These are phyloP conservation scores for Tulasnella sp. DNA, from an alignment of 768 basidiomycete species.

Conservation along the genomic window DNA sequence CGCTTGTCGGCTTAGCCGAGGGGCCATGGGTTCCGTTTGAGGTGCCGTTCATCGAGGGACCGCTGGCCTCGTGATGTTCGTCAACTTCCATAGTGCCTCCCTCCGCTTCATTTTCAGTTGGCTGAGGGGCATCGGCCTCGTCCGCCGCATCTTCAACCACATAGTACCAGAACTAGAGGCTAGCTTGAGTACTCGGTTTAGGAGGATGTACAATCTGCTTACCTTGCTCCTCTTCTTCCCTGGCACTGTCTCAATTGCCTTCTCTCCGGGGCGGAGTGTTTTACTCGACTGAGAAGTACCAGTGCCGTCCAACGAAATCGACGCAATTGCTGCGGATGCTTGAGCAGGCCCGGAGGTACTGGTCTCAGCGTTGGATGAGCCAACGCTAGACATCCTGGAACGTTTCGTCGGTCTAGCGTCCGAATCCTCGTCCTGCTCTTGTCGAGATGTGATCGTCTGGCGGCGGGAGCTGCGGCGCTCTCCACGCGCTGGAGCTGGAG, in stretches of 20 bases:
- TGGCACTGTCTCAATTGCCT: constrained; percentile 60
- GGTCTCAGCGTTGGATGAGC: constrained; percentile 21
- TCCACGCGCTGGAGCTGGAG: not conserved
- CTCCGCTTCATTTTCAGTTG: constrained; percentile 10
- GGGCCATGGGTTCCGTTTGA: not conserved
- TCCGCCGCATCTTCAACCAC: constrained; percentile 45
- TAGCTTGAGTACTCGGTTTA: constrained; percentile 19
- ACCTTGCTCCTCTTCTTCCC: constrained; percentile 80
- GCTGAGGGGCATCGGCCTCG: not conserved
- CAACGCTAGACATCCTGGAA: constrained; percentile 26
- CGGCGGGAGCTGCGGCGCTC: not conserved
- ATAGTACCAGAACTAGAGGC: constrained; percentile 31
- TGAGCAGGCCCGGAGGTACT: constrained; percentile 19
- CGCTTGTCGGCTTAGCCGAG: not conserved
- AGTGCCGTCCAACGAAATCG: constrained; percentile 43
- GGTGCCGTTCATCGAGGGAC: not conserved
- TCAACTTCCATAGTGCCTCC: not conserved
- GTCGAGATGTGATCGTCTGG: not conserved
- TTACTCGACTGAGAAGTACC: constrained; percentile 29
- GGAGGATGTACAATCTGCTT: constrained; percentile 35
- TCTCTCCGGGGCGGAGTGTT: constrained; percentile 36
- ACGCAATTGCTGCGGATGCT: constrained; percentile 21
- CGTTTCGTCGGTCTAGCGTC: constrained; percentile 21
- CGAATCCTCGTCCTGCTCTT: constrained; percentile 11
- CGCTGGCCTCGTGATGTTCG: not conserved